These are phyloP conservation scores for Hortiboletus campestris DNA, from an alignment of 768 basidiomycete species.

Conservation along the genomic window DNA sequence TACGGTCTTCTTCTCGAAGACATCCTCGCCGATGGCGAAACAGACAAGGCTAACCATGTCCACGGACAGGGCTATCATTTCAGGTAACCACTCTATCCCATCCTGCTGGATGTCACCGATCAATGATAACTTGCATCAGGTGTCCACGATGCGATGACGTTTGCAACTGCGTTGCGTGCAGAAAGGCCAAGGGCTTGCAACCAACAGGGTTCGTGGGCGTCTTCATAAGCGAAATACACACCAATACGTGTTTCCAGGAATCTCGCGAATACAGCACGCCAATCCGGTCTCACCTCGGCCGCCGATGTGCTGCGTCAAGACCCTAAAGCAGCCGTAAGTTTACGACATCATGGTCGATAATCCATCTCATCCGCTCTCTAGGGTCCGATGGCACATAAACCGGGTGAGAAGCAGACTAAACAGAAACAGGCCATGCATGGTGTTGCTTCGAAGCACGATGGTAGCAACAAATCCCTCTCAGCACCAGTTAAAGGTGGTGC, in stretches of 20 bases:
- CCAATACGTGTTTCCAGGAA: slow-evolving; percentile 32
- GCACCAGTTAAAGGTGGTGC: slow-evolving; percentile 9
- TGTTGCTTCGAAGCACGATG: background rate
- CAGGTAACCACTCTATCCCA: slow-evolving; percentile 39
- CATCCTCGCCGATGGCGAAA: slow-evolving; percentile 41
- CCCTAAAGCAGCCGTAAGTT: slow-evolving; percentile 32
- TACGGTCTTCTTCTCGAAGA: slow-evolving; percentile 48
- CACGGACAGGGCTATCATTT: slow-evolving; percentile 43
- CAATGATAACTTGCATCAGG: slow-evolving; percentile 36
- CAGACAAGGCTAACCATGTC: slow-evolving; percentile 27
- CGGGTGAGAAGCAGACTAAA: slow-evolving; percentile 19
- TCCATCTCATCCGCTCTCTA: slow-evolving; percentile 15
- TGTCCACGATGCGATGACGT: slow-evolving; percentile 66
- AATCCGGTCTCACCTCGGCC: slow-evolving; percentile 38
- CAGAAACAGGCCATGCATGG: slow-evolving; percentile 7
- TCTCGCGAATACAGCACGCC: slow-evolving; percentile 36
- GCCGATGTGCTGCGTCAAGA: slow-evolving; percentile 37
- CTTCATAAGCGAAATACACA: background rate
- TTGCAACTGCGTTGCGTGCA: slow-evolving; percentile 68
- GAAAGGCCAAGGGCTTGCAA: slow-evolving; percentile 59
- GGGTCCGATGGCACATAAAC: slow-evolving; percentile 29
- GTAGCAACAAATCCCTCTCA: slow-evolving; percentile 9
- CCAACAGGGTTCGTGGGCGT: slow-evolving; percentile 51
- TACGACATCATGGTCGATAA: background rate
- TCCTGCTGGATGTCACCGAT: slow-evolving; percentile 9